Conservation (phyloP, 352 stramenopile genomes). For the Phytophthora pisi region DNA sequence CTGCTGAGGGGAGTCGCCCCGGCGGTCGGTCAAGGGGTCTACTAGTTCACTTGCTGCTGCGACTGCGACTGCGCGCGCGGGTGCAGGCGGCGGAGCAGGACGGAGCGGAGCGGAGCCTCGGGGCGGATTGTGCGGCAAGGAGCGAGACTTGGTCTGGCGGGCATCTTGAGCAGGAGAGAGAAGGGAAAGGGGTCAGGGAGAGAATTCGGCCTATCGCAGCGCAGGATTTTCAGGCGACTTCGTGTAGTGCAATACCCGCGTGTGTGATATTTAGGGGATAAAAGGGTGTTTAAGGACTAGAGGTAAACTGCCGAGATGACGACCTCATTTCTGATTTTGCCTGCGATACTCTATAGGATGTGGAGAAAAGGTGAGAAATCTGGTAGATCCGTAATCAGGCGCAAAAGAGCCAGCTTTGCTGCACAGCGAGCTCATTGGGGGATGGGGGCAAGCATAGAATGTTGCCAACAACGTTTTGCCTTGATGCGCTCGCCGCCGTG, state of each 20-base stretch:
- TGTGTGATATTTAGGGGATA: no score
- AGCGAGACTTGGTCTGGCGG: conserved; percentile 30
- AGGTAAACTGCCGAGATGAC: no score
- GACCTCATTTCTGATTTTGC: no score
- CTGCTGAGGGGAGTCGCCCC: conserved; percentile 2
- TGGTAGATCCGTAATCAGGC: conserved; percentile 16
- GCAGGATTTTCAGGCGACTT: no score
- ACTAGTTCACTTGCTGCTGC: no score
- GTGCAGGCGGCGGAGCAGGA: not conserved
- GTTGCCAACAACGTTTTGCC: not conserved
- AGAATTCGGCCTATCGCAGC: not conserved
- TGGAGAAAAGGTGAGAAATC: no score
- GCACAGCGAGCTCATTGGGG: conserved; percentile 15
- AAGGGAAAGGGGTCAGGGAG: conserved; percentile 15
- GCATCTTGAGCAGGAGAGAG: conserved; percentile 8
- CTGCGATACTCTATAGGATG: no score
- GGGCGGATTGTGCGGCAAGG: conserved; percentile 9
- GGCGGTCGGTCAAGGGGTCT: no score
- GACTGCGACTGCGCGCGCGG: not conserved
- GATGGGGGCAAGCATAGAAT: conserved; percentile 17
- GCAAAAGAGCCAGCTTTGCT: conserved; percentile 16
- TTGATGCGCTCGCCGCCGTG: not conserved
- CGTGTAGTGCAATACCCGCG: no score
- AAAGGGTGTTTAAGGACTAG: no score
- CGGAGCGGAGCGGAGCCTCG: not conserved